A percentile compares a stretch with the other conserved stretches of the same genome.
Conservation (phyloP, 768 basidiomycete species). For the Tulasnella sp. region DNA sequence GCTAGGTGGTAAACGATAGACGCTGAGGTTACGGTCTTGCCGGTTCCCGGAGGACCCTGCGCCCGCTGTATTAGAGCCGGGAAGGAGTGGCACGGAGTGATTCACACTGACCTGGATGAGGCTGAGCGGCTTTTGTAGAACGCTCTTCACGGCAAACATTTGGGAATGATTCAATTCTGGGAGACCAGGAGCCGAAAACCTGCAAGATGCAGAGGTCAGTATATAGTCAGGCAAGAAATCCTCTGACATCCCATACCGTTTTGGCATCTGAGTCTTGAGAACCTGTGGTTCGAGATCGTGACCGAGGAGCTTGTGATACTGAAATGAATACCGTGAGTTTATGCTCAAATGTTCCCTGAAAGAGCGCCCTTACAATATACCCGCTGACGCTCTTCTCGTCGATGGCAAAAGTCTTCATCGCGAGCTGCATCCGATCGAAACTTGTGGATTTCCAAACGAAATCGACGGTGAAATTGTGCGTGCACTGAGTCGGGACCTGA, state of each 20-base stretch:
- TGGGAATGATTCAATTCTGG: slow-evolving; percentile 99
- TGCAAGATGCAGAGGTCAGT: slow-evolving; percentile 8
- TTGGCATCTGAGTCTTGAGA: slow-evolving; percentile 23
- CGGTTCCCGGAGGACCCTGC: slow-evolving; percentile 89
- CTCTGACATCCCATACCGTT: slow-evolving; percentile 61
- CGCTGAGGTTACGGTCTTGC: slow-evolving; percentile 98
- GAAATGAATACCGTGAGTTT: background rate
- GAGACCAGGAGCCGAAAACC: slow-evolving; percentile 90
- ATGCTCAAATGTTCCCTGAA: background rate
- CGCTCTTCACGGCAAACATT: slow-evolving; percentile 99
- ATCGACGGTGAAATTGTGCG: slow-evolving; percentile 93
- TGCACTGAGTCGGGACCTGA: slow-evolving; percentile 86
- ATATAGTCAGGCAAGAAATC: slow-evolving; percentile 27
- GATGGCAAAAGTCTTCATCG: slow-evolving; percentile 99
- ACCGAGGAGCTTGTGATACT: slow-evolving; percentile 98
- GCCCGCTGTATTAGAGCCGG: background rate
- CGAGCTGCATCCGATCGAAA: slow-evolving; percentile 98
- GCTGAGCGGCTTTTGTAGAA: slow-evolving; percentile 93
- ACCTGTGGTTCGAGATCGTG: slow-evolving; percentile 95
- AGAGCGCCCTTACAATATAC: slow-evolving; percentile 63
- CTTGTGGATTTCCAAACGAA: slow-evolving; percentile 99
- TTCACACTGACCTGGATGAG: slow-evolving; percentile 58
- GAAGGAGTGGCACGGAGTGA: background rate
- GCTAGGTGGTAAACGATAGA: slow-evolving; percentile 98
- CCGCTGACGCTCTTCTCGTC: slow-evolving; percentile 99